Evolutionary conservation across 139 green algal species (phyloP).

Genomic region (Trebouxia sp.): DNA sequence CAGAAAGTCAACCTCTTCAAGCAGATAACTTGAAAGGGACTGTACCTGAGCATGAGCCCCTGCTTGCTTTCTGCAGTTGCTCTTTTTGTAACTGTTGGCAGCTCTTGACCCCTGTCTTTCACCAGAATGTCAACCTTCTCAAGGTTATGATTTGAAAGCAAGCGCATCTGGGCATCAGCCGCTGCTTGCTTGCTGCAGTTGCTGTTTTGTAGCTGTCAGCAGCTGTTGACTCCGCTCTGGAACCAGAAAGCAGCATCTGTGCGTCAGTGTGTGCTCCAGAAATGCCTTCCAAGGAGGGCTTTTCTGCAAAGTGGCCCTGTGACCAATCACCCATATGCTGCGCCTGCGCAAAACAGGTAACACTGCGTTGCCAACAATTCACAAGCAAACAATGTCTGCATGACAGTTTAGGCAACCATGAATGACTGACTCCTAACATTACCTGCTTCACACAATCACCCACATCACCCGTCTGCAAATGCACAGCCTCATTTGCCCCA

Average conservation of each 20-base stretch:
- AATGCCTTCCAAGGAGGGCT: conserved; percentile 52
- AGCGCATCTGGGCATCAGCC: too few species aligned
- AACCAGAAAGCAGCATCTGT: conserved; percentile 35
- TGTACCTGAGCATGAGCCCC: too few species aligned
- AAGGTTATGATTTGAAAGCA: too few species aligned
- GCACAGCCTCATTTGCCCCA: too few species aligned
- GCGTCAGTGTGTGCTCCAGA: conserved; percentile 38
- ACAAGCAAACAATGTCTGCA: not conserved
- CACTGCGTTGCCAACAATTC: not conserved
- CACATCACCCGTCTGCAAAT: too few species aligned
- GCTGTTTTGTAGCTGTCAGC: not conserved
- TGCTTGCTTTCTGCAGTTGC: too few species aligned
- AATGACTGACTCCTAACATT: not conserved
- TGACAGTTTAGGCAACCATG: not conserved
- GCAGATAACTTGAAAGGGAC: too few species aligned
- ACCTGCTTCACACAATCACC: too few species aligned
- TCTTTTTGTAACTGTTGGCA: too few species aligned
- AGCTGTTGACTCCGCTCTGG: not conserved
- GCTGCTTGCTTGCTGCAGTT: conserved; percentile 11
- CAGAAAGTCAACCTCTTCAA: too few species aligned
- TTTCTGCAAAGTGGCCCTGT: conserved; percentile 50
- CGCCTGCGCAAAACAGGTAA: conserved; percentile 21
- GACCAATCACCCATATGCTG: conserved; percentile 65
- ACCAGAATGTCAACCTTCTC: too few species aligned
- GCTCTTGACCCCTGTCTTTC: too few species aligned